phyloP scores from a whole-genome alignment of 202 grass and related monocot genomes.

The Zizania palustris region DNA sequence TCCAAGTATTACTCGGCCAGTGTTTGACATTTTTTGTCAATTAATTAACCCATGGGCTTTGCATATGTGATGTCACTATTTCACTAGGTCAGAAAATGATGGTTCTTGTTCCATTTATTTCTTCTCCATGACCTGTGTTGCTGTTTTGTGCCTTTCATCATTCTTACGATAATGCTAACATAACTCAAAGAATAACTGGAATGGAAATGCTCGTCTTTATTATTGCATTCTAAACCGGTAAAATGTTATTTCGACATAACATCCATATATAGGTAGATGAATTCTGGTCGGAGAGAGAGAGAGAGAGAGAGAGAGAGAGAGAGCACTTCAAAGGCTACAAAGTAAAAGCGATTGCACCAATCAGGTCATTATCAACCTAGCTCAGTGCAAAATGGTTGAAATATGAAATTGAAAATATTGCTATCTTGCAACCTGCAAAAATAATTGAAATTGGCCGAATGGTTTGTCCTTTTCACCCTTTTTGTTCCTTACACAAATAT shows the following conservation, averaged over 20 bases:
- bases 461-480: background rate
- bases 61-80: background rate
- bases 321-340: constrained; percentile 20
- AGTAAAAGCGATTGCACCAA: background rate
- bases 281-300: too few species aligned
- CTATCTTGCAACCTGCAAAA: background rate
- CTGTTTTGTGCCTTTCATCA: background rate
- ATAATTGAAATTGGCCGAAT: background rate
- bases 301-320: too few species aligned
- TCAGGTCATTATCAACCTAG: too few species aligned
- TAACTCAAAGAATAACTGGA: constrained; percentile 13
- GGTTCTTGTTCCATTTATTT: background rate
- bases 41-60: background rate
- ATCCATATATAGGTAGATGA: constrained; percentile 10
- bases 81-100: background rate
- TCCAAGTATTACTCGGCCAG: background rate
- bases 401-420: background rate
- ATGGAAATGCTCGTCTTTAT: constrained; percentile 9
- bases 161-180: background rate
- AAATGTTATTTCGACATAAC: constrained; percentile 19
- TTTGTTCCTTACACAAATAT: background rate
- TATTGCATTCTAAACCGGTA: constrained; percentile 15
- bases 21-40: background rate
- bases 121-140: background rate
- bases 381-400: too few species aligned